These are phyloP conservation scores for Reticulascus tulasneorum DNA, from an alignment of 2,329 filamentous ascomycete genomes.

Conservation along the genomic window DNA sequence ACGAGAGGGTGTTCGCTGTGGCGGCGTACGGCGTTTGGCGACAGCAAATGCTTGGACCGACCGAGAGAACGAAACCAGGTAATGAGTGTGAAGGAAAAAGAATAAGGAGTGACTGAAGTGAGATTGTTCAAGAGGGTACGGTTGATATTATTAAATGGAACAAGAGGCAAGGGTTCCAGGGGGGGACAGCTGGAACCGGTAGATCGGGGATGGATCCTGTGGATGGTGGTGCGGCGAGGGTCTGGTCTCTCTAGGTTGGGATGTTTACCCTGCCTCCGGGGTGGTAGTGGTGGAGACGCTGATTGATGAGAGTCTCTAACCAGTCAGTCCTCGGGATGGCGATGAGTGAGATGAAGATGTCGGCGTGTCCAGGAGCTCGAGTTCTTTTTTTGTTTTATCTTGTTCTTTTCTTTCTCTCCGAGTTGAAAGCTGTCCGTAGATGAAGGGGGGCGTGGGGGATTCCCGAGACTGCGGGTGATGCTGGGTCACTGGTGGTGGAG, in stretches of 20 bases:
- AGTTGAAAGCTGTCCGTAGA: too few relatives aligned
- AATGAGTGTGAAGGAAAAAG: constrained; percentile 16
- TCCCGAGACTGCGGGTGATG: constrained; percentile 1
- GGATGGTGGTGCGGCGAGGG: constrained; percentile 10
- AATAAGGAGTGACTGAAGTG: constrained; percentile 20
- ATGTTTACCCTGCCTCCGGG: too few relatives aligned
- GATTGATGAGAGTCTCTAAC: too few relatives aligned
- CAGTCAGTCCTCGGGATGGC: too few relatives aligned
- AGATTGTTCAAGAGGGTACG: constrained; percentile 14
- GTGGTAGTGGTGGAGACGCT: not conserved
- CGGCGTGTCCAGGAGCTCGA: too few relatives aligned
- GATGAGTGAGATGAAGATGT: too few relatives aligned
- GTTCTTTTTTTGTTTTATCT: too few relatives aligned
- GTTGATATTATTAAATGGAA: constrained; percentile 20
- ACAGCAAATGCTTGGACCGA: constrained; percentile 12
- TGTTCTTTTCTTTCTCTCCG: too few relatives aligned
- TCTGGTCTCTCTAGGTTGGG: too few relatives aligned
- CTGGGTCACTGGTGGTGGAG: not conserved
- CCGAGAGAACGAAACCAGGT: constrained; percentile 16
- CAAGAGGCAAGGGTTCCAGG: constrained; percentile 16
- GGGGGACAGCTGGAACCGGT: constrained; percentile 17
- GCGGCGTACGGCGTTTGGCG: not conserved
- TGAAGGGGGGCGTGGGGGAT: not conserved
- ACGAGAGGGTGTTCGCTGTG: constrained; percentile 2
- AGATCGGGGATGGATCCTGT: constrained; percentile 17